Evolutionary conservation across 805 yeast species (phyloP), one percentile per base, ranked within the genome.

Genomic region (Yamadazyma phyllophila): DNA sequence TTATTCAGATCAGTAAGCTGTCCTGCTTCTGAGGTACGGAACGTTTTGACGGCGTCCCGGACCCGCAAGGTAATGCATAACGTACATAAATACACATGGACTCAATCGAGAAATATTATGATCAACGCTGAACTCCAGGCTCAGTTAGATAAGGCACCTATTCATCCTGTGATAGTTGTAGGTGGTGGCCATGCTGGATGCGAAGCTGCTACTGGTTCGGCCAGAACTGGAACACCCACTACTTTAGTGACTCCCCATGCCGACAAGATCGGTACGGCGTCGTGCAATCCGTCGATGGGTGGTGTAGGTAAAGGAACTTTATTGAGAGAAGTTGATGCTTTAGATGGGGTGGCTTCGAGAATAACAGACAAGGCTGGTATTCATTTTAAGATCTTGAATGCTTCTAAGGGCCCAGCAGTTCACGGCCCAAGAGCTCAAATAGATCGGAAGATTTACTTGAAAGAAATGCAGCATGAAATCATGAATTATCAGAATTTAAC

Each of bases 161-260:
- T 55, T 10, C 71, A 67, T 39, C 92, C 90, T 0, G 97, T 90
- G 0, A 76, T 92, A 1, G 92, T 94, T 4, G 81, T 94, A 15
- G 99, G 99, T 4, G 99, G 96, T 10, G 99, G 99, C 0, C 99
- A 94, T 69, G 99, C 99, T 30, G 99, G 99, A 10, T 84, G 96
- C 55, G 99, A 94, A 65, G 99, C 99, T 0, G 94, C 96, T 2
- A 76, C 97, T 0, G 98, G 92, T 0, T 74, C 96, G 1, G 96
- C 98, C 0, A 73, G 99, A 50, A 60, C 87, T 1, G 97, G 97
- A 0, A 77, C 84, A 1, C 49, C 59, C 2, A 85, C 96, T 0
- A 69, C 83, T 2, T 69, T 94, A 24, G 73, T 94, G 1, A 91
- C 99, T 0, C 98, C 96, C 1, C 77, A 73, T 38, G 58, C 81